These are phyloP conservation scores for Mycena sanguinolenta DNA, from an alignment of 768 basidiomycete genomes.

Conservation along the genomic window DNA sequence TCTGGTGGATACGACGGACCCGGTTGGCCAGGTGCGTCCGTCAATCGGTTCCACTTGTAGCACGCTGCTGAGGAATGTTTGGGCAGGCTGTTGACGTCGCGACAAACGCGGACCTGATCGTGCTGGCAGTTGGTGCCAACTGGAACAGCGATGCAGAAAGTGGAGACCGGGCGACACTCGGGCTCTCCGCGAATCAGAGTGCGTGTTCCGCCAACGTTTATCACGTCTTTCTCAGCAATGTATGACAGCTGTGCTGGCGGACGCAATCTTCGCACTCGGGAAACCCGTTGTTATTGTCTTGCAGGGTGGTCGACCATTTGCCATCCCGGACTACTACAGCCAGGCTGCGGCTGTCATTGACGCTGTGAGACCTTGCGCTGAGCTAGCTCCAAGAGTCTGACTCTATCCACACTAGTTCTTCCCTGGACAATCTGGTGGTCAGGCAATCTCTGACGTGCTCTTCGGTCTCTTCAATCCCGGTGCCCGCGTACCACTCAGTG, in stretches of 20 bases:
- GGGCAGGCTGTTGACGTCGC: constrained; percentile 42
- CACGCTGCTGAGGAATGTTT: neutral
- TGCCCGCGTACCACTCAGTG: constrained; percentile 41
- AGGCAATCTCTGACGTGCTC: constrained; percentile 43
- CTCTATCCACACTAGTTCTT: constrained; percentile 36
- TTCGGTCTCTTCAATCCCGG: constrained; percentile 46
- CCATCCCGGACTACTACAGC: constrained; percentile 40
- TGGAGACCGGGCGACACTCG: constrained; percentile 40
- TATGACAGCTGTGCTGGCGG: constrained; percentile 38
- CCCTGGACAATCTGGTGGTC: constrained; percentile 43
- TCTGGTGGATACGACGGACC: constrained; percentile 38
- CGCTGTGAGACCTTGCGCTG: constrained; percentile 31
- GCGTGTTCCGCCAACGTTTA: neutral
- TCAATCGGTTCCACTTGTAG: neutral
- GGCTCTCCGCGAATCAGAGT: constrained; percentile 43
- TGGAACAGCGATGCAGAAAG: constrained; percentile 45
- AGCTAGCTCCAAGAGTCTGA: neutral
- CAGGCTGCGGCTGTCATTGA: constrained; percentile 40
- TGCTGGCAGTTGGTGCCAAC: constrained; percentile 43
- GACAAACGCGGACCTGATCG: constrained; percentile 38
- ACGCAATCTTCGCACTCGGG: constrained; percentile 41
- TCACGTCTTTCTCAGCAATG: neutral
- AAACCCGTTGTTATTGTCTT: constrained; percentile 43
- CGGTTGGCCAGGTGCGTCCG: constrained; percentile 34
- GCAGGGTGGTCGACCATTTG: constrained; percentile 43